A percentile compares a stretch with the other conserved stretches of the same genome.
Conservation (phyloP, 23 red algal genomes). For the Pyropia yezoensis region DNA sequence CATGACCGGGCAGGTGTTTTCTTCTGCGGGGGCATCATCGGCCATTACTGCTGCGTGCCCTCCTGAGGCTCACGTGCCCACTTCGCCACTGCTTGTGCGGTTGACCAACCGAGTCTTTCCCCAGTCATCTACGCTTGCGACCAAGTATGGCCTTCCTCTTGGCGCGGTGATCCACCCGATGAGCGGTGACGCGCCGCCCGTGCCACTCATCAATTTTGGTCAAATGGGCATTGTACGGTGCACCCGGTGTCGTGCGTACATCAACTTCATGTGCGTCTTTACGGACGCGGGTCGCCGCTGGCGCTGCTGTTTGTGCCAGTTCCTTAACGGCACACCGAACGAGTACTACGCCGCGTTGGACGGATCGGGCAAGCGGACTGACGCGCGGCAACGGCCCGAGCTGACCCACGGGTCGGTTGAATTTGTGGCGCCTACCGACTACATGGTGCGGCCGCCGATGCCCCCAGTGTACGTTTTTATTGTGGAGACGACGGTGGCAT, state of each 20-base stretch:
- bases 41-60: conserved; percentile 53
- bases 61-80: conserved; percentile 52
- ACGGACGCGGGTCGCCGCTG: conserved; percentile 82
- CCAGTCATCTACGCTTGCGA: conserved; percentile 21
- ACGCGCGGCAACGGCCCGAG: conserved; percentile 72
- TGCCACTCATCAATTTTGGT: conserved; percentile 98
- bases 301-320: conserved; percentile 81
- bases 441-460: conserved; percentile 98
- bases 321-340: conserved; percentile 63
- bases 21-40: conserved; percentile 6
- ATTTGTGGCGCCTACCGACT: conserved; percentile 94
- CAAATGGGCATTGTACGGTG: conserved; percentile 81
- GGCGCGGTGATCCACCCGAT: conserved; percentile 89
- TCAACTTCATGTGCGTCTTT: conserved; percentile 82
- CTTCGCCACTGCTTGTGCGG: conserved; percentile 33
- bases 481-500: conserved; percentile 68
- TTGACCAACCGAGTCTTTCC: conserved; percentile 61
- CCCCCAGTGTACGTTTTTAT: conserved; percentile 98
- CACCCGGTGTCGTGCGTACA: conserved; percentile 75
- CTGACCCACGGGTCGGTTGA: conserved; percentile 65
- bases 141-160: conserved; percentile 76
- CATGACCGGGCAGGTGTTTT: conserved; percentile 1
- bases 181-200: conserved; percentile 1
- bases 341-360: conserved; percentile 97
- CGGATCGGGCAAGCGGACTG: conserved; percentile 49